Base-by-base conservation (phyloP, 2,329 filamentous ascomycete species). In the Drechslerella stenobrocha region DNA sequence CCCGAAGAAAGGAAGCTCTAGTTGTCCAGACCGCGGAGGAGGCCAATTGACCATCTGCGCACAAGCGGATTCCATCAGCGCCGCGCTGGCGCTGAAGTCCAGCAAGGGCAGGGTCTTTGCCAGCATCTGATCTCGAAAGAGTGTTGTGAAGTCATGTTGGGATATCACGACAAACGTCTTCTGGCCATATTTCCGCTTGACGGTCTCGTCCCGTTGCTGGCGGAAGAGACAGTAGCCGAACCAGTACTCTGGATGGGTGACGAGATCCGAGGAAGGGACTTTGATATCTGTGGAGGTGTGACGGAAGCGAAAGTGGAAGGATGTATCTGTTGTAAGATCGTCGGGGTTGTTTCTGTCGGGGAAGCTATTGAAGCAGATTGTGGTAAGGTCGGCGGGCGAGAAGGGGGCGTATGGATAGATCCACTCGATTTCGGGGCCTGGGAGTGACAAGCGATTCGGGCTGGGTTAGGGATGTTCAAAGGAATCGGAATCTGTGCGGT, bases 331-430 rank as follows among this genome's bases (percentile, higher is more conserved):
- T 52, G 70, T 71, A 20, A 72, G 64, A 9, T 63, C 70, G 35
- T 73, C 72, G 5, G 72, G 72, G 42, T 72, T 73, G 34, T 67
- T 71, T 59, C 72, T 70, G 37, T 73, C 72, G n/a, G 72, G 72
- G 52, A 73, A 73, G 55, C 72, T 73, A 34, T 72, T 73, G 58
- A 73, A 73, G 64, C 72, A 73, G 53, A 73, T 73, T 9, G 72
- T 73, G n/a, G 73, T 71, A 22, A 73, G 51, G 56, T 73, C 72
- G 15, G 71, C 61, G n/a, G 66, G 60, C 5, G 72, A 73, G 46
- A 73, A 71, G 37, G 72, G 69, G 42, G 72, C 70, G n/a, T 71
- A 72, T 34, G 72, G 72, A 55, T 73, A 73, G 48, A 73, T 73
- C 63, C 72, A 73, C 58, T 73, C 72, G 22, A 73, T 60, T 57